Evolutionary conservation across 345 rosid species (phyloP).

Genomic region (Populus nigra): DNA sequence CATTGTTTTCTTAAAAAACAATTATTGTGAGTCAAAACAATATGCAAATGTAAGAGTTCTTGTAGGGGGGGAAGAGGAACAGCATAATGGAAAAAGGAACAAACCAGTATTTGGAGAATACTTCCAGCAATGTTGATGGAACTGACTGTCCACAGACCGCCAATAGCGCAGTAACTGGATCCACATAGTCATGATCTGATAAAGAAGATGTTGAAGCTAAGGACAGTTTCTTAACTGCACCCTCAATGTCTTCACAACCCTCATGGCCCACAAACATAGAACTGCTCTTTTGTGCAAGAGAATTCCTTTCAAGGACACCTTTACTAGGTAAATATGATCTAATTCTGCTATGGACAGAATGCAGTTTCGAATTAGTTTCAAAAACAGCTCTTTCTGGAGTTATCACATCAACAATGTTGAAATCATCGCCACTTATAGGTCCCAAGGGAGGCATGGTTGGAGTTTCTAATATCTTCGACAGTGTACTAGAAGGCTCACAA

Average conservation of each 20-base stretch:
- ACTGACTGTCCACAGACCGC: conserved; percentile 60
- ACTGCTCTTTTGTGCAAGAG: conserved; percentile 21
- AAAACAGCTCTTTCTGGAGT: conserved; percentile 46
- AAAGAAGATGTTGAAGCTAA: conserved; percentile 50
- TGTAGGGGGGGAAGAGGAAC: background rate
- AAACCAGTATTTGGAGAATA: conserved; percentile 75
- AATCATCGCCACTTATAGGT: conserved; percentile 27
- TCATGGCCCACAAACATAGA: conserved; percentile 12
- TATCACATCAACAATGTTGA: conserved; percentile 28
- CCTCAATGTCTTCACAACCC: conserved; percentile 46
- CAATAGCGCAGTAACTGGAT: conserved; percentile 62
- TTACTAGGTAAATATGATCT: conserved; percentile 21
- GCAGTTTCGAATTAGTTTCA: conserved; percentile 23
- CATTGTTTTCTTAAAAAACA: background rate
- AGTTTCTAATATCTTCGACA: conserved; percentile 74
- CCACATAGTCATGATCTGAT: conserved; percentile 34
- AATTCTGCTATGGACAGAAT: conserved; percentile 39
- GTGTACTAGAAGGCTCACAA: conserved; percentile 67
- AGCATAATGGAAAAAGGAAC: conserved; percentile 18
- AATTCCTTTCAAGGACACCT: conserved; percentile 27
- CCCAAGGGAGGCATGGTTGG: conserved; percentile 33
- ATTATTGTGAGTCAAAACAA: background rate
- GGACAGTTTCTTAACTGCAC: conserved; percentile 63
- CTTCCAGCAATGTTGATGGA: conserved; percentile 61
- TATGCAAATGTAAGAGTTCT: background rate